A percentile compares a stretch with the other conserved stretches of the same genome.
Evolutionary conservation across 495 filamentous ascomycete genomes (phyloP).

Genomic region (Lophiostoma macrostomum): DNA sequence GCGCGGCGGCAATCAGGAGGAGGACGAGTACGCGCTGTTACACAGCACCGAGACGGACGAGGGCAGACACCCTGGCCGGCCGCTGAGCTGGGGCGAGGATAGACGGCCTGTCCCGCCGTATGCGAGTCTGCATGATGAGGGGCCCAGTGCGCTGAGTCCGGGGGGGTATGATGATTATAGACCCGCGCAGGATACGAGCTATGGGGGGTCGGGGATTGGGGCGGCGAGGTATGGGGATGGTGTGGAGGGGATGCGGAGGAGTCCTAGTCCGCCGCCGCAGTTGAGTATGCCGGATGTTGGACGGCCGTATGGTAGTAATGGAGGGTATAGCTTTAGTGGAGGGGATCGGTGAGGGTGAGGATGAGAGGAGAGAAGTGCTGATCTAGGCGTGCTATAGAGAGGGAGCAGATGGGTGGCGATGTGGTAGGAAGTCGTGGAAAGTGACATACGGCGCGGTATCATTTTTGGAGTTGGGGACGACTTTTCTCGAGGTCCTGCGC

Average conservation of each 20-base stretch:
- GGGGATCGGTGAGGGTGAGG: slow-evolving; percentile 9
- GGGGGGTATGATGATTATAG: slow-evolving; percentile 37
- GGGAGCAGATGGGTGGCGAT: neutral
- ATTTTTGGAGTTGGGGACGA: too few relatives aligned
- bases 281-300: neutral
- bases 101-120: slow-evolving; percentile 19
- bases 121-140: slow-evolving; percentile 17
- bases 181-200: too few relatives aligned
- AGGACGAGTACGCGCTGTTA: slow-evolving; percentile 35
- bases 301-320: neutral
- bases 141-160: slow-evolving; percentile 31
- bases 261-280: neutral
- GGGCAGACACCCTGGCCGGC: slow-evolving; percentile 36
- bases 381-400: neutral
- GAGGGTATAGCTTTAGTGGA: slow-evolving; percentile 31
- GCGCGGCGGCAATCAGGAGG: slow-evolving; percentile 33
- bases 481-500: too few relatives aligned
- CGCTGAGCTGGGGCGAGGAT: slow-evolving; percentile 38
- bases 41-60: slow-evolving; percentile 31
- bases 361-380: neutral
- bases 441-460: neutral
- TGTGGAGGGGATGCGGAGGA: slow-evolving; percentile 11
- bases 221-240: too few relatives aligned
- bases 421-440: neutral
- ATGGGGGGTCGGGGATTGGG: too few relatives aligned